Conservation (phyloP, 2,329 filamentous ascomycete genomes). For the Rosellinia necatrix region DNA sequence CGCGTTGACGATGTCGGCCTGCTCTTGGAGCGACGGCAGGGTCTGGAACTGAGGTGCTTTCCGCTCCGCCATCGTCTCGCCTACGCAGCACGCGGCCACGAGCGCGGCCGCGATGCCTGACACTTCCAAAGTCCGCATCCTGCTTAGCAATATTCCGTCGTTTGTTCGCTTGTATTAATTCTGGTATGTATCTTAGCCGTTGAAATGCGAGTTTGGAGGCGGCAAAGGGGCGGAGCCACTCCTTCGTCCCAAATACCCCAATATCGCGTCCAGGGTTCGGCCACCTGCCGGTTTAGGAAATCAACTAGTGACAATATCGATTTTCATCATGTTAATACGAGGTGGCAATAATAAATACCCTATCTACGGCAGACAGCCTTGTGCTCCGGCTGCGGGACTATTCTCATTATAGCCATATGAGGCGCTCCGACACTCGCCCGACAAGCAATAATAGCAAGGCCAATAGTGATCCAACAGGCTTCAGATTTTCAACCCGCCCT, state of each 20-base stretch:
- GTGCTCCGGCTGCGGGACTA: no score
- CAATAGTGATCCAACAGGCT: no score
- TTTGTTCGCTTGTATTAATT: background rate
- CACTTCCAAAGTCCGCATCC: constrained; percentile 15
- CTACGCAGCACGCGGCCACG: constrained; percentile 1
- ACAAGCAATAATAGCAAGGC: no score
- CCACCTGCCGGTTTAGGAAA: constrained; percentile 15
- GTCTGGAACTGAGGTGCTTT: constrained; percentile 43
- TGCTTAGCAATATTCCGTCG: background rate
- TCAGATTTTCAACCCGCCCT: no score
- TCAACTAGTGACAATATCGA: background rate
- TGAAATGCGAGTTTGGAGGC: background rate
- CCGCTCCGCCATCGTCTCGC: background rate
- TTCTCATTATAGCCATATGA: no score
- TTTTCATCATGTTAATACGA: background rate
- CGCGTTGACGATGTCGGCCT: constrained; percentile 48
- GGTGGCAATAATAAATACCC: background rate
- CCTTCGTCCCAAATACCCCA: background rate
- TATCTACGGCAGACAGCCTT: no score
- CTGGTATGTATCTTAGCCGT: background rate
- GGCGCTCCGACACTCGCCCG: no score
- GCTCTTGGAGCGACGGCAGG: constrained; percentile 50
- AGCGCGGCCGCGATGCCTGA: constrained; percentile 6
- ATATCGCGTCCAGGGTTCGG: background rate
- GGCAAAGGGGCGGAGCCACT: background rate